Evolutionary conservation across 345 rosid species (phyloP).

Genomic region (Salix purpurea): DNA sequence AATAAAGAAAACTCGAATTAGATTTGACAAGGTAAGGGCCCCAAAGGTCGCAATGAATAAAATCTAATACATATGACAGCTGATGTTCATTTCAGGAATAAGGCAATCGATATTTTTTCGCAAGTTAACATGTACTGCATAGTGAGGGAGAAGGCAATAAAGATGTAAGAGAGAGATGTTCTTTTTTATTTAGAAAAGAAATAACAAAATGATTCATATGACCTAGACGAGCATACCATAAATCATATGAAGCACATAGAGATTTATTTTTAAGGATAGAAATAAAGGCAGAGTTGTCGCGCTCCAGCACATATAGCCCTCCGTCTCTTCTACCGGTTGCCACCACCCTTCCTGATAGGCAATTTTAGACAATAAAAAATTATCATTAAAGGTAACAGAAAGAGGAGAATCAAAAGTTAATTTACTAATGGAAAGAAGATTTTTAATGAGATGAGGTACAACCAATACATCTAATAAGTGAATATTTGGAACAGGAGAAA

Average conservation of each 20-base stretch:
- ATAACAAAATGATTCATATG: not conserved
- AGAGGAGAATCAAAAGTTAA: not conserved
- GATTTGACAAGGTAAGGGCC: not conserved
- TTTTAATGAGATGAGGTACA: constrained; percentile 7
- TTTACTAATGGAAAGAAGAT: constrained; percentile 15
- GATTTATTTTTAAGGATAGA: constrained; percentile 6
- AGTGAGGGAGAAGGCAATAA: not conserved
- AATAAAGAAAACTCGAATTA: not conserved
- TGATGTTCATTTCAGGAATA: not conserved
- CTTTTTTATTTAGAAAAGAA: not conserved
- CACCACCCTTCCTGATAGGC: not conserved
- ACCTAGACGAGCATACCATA: constrained; percentile 1
- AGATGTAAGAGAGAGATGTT: not conserved
- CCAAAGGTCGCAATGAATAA: not conserved
- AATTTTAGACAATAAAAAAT: not conserved
- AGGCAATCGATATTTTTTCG: not conserved
- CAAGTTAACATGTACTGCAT: constrained; percentile 4
- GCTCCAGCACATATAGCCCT: not conserved
- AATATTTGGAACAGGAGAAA: not conserved
- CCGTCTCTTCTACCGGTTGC: not conserved
- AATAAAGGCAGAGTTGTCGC: not conserved
- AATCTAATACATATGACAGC: not conserved
- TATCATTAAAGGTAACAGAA: not conserved
- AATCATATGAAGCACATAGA: not conserved
- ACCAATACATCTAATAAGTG: constrained; percentile 8